Evolutionary conservation across 148 eudicot species (phyloP), one percentile per base, ranked within the genome.

Genomic region (Camellia granthamiana): DNA sequence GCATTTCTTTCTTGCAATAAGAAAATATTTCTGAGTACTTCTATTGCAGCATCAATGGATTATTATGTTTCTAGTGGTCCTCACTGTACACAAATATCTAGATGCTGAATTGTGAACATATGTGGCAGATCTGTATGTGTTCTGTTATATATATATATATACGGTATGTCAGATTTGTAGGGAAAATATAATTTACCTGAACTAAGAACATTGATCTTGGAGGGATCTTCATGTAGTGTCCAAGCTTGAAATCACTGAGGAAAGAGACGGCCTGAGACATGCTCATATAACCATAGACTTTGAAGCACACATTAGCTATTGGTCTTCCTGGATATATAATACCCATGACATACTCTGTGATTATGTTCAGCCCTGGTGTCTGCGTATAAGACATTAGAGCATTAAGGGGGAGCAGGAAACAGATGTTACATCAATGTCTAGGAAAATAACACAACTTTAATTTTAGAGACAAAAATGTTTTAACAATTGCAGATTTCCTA

Each of bases 141-240:
- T 47, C 4, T 47, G 51, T 47, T 47, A 3, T 47, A 47, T 4
- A 47, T n/a, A n/a, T 47, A 47, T 47, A 3, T 47, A 10, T 46
- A 10, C 23, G 71, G 72, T 68, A 73, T 58, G 43, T 46, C 16
- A 56, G 43, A 52, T 75, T 13, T 58, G 69, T 47, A 16, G 47
- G 30, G 1, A 41, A 51, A 51, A 55, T 1, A 77, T 23, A 1
- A 49, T 5, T 19, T 89, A 96, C 99, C 99, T 93, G 99, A 83
- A 96, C 99, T 84, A 96, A 83, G 85, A 96, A 96, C 99, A 96
- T 96, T 15, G 99, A 96, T 87, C 92, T 91, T 64, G 99, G 99
- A 78, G 99, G 99, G 78, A 96, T 96, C 90, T 96, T 96, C 99
- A 96, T 96, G 90, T 96, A 96, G 74, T 96, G 99, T 47, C 99